Evolutionary conservation across 106 monocot genomes (phyloP).

Genomic region (Cymbidium sinense): DNA sequence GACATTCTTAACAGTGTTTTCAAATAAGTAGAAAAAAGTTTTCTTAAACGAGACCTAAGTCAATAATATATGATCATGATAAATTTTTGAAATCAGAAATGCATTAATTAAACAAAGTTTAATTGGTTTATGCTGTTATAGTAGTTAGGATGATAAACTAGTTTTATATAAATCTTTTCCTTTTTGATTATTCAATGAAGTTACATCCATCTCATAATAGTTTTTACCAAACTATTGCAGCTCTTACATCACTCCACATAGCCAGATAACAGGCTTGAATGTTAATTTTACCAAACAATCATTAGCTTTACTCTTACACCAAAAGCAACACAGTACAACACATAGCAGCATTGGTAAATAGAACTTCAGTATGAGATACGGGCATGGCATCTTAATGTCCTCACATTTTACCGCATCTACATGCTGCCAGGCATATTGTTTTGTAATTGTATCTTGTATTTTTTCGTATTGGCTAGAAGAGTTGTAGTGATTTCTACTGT

Average conservation of each 20-base stretch:
- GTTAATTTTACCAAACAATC: background rate
- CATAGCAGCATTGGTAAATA: too few species aligned
- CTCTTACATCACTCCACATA: background rate
- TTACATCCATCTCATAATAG: background rate
- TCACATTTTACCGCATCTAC: background rate
- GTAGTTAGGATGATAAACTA: background rate
- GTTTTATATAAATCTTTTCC: background rate
- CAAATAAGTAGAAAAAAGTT: too few species aligned
- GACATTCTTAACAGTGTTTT: too few species aligned
- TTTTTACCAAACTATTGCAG: background rate
- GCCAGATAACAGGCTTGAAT: background rate
- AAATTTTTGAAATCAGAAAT: too few species aligned
- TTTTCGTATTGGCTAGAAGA: background rate
- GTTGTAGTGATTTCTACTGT: background rate
- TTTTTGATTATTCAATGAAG: background rate
- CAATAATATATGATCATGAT: too few species aligned
- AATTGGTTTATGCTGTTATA: too few species aligned
- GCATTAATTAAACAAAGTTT: too few species aligned
- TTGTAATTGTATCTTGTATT: background rate
- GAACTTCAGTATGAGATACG: background rate
- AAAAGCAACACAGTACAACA: too few species aligned
- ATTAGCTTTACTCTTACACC: background rate
- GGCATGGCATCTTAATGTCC: background rate
- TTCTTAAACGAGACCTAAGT: too few species aligned
- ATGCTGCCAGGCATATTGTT: conserved; percentile 1